Evolutionary conservation across 2,329 filamentous ascomycete genomes (phyloP), one percentile per base, ranked within the genome.

Genomic region (Penicillium sp.): DNA sequence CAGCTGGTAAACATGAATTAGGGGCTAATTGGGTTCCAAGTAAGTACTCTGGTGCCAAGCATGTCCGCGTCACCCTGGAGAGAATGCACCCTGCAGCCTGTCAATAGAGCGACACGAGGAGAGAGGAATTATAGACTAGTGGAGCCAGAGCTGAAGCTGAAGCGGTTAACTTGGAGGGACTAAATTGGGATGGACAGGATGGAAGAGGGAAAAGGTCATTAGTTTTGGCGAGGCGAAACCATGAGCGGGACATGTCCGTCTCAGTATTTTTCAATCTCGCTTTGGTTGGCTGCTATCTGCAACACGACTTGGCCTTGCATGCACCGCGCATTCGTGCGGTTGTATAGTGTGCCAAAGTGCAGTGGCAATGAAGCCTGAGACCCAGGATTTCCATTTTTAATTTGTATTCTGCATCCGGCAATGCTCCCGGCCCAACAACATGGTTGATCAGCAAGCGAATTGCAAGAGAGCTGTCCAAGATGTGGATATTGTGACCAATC

Each of bases 291-390:
- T 10, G 10, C 40, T 49, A 33, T 23, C 45, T 33, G 45, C 48
- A 45, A 56, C 54, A 56, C 33, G 24, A 29, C 37, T 37, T 46
- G 28, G 31, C 14, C 46, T 51, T 50, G 24, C 16, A 54, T 37
- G 31, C 21, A n/a, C 29, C 34, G 18, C 28, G 46, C 18, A 40
- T 24, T 19, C 37, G 21, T 23, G 37, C 19, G 14, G 11, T 24
- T 16, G 13, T 24, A 24, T 24, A 40, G 19, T 24, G 21, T 24
- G 7, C 19, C 6, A 24, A n/a, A n/a, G 11, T 40, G 21, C 37
- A 23, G 37, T 24, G 37, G 21, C 37, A 42, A 42, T 5, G 37
- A 24, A n/a, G 21, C 21, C 21, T n/a, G 37, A 10, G 11, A 42
- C 14, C 13, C 10, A 14, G 31, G 13, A 33, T 11, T 33, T 24